Percentiles rank a stretch among this genome's conserved stretches.
phyloP scores from a whole-genome alignment of 768 basidiomycete species.

The Candolleomyces eurysporus region DNA sequence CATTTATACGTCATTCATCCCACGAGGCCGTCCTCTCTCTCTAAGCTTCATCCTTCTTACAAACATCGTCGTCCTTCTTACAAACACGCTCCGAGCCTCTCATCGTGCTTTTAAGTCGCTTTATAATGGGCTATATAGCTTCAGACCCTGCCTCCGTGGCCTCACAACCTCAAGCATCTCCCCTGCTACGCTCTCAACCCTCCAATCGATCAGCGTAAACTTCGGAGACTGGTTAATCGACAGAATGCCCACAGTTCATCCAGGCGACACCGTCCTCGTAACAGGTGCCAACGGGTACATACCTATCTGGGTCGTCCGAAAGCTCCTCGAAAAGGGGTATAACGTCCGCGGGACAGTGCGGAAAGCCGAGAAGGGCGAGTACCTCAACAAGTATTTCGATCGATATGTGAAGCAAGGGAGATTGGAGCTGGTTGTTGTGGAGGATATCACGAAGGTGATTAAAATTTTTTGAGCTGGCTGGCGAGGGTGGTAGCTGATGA shows the following conservation, averaged over 20 bases:
- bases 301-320: slow-evolving; percentile 55
- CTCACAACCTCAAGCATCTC: too few relatives aligned
- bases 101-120: too few relatives aligned
- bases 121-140: too few relatives aligned
- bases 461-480: not conserved
- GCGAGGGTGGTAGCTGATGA: not conserved
- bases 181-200: too few relatives aligned
- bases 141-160: too few relatives aligned
- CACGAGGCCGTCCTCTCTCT: too few relatives aligned
- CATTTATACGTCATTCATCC: too few relatives aligned
- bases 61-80: too few relatives aligned
- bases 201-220: too few relatives aligned
- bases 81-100: too few relatives aligned
- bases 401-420: slow-evolving; percentile 42
- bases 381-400: slow-evolving; percentile 53
- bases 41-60: too few relatives aligned
- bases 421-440: slow-evolving; percentile 65
- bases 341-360: slow-evolving; percentile 67
- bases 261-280: slow-evolving; percentile 43
- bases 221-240: too few relatives aligned
- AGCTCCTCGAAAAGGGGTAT: slow-evolving; percentile 61
- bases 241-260: slow-evolving; percentile 27
- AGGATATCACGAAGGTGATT: slow-evolving; percentile 53
- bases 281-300: slow-evolving; percentile 62
- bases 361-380: slow-evolving; percentile 54